These are phyloP conservation scores for Anisodus tanguticus DNA, from an alignment of 257 asterid genomes.

Conservation along the genomic window DNA sequence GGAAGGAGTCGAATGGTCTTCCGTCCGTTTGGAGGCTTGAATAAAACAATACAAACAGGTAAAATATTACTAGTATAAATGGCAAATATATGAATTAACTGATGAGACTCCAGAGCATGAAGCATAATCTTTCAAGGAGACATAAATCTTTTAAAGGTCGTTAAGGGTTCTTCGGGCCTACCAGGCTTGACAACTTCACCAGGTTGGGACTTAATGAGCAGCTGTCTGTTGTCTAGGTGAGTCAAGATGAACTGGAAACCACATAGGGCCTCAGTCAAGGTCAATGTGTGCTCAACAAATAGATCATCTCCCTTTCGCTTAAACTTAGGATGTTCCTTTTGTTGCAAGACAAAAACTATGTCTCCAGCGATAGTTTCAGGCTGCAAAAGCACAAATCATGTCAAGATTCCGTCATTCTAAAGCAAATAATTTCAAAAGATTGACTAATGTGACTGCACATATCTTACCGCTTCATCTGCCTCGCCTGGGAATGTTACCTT, in stretches of 20 bases:
- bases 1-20: neutral
- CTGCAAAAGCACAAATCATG: conserved; percentile 49
- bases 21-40: neutral
- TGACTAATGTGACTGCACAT: neutral
- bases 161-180: conserved; percentile 30
- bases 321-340: conserved; percentile 86
- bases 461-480: conserved; percentile 89
- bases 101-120: neutral
- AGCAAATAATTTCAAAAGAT: neutral
- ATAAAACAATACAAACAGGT: neutral
- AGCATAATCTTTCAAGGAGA: neutral
- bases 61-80: neutral
- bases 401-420: neutral
- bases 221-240: conserved; percentile 84
- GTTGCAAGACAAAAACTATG: conserved; percentile 83
- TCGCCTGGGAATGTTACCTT: conserved; percentile 90
- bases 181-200: conserved; percentile 95
- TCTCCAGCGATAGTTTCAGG: conserved; percentile 94
- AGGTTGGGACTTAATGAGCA: conserved; percentile 82
- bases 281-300: conserved; percentile 73
- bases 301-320: conserved; percentile 94
- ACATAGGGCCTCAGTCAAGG: conserved; percentile 89
- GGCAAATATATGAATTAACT: neutral
- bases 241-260: conserved; percentile 88
- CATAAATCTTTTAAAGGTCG: neutral